Evolutionary conservation across 768 basidiomycete genomes (phyloP), one percentile per base, ranked within the genome.

Genomic region (Suillus subluteus): DNA sequence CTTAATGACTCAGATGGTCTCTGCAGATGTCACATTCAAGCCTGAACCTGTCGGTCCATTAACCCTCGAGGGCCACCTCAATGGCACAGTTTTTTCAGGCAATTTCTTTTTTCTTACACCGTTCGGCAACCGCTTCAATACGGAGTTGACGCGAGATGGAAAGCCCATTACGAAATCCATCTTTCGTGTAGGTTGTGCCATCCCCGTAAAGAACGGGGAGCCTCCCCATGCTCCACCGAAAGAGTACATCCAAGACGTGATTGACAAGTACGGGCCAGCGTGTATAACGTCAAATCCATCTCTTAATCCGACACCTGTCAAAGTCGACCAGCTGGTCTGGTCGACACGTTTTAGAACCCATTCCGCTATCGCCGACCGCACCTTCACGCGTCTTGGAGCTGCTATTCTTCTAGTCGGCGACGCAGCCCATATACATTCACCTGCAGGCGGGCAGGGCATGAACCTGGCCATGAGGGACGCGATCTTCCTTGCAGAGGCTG

Each of bases 401-500:
- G 50, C 43, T 12, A 12, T 65, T 13, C 21, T 65, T 6, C 64
- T 82, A 59, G 54, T 80, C 15, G 80, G 81, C 7, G 82, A 82
- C 68, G 82, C 84, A 11, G 83, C 83, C 46, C 84, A 86, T 70
- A 82, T 86, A 58, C 86, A 86, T 65, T 83, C 86, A 0, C 86
- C 86, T 37, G 76, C 80, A 6, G 86, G 86, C 2, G 86, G 86
- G 1, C 85, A 86, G 63, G 86, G 86, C n/a, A 84, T 87, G 86
- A 86, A 86, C 67, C 80, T 87, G 26, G 84, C 85, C 5, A 74
- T 87, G 15, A 80, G 85, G 13, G 86, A 87, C 67, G 85, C 82
- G 15, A 73, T 84, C 32, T 75, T 77, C 58, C 78, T 87, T 4
- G 84, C 82, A 5, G 78, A 80, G 18, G 79, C 71, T 11, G 73